Evolutionary conservation across 495 filamentous ascomycete genomes (phyloP).

Genomic region (Trichoderma erinaceum): DNA sequence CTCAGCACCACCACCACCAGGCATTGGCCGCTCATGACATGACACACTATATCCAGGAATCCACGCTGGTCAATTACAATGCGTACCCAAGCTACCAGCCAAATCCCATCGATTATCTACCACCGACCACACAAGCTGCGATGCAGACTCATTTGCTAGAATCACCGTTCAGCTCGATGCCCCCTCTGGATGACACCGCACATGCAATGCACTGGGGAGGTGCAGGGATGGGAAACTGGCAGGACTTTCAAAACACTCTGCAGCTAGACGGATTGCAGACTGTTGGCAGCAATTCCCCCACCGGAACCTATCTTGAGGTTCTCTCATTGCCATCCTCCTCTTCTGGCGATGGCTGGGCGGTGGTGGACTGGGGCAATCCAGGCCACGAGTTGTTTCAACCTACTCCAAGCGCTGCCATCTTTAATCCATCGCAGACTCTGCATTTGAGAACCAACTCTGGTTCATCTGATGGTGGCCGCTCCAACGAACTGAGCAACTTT

Average conservation of each 20-base stretch:
- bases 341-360: slow-evolving; percentile 71
- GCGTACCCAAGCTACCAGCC: slow-evolving; percentile 45
- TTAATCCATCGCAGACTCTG: slow-evolving; percentile 79
- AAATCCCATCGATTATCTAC: slow-evolving; percentile 59
- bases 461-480: slow-evolving; percentile 63
- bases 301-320: slow-evolving; percentile 75
- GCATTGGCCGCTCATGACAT: slow-evolving; percentile 46
- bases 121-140: slow-evolving; percentile 55
- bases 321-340: slow-evolving; percentile 71
- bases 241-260: slow-evolving; percentile 60
- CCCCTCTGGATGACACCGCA: slow-evolving; percentile 55
- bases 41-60: slow-evolving; percentile 47
- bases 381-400: slow-evolving; percentile 43
- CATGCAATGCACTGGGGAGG: slow-evolving; percentile 55
- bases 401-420: slow-evolving; percentile 56
- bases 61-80: slow-evolving; percentile 44
- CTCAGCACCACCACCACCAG: slow-evolving; percentile 32
- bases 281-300: slow-evolving; percentile 73
- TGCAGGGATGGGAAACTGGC: slow-evolving; percentile 57
- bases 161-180: slow-evolving; percentile 52
- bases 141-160: slow-evolving; percentile 64
- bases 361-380: slow-evolving; percentile 52
- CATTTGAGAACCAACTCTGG: slow-evolving; percentile 80
- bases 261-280: slow-evolving; percentile 49
- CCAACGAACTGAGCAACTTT: slow-evolving; percentile 66